Percentiles rank a stretch among this genome's conserved stretches.
These are phyloP conservation scores for Syzygium oleosum DNA, from an alignment of 345 rosid species.

Conservation along the genomic window DNA sequence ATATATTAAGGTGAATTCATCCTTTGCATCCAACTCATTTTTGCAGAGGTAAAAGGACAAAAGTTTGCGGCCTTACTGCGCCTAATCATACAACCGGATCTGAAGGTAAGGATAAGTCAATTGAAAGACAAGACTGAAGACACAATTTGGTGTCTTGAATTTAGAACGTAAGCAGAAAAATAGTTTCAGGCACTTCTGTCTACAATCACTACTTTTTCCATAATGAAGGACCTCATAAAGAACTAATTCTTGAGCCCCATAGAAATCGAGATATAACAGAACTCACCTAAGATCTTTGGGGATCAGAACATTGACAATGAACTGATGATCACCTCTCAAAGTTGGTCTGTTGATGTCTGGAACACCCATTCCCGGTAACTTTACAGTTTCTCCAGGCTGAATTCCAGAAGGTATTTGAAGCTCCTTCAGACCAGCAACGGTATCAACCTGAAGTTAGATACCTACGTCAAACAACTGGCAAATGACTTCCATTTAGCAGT, in stretches of 20 bases:
- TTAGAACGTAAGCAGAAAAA: not conserved
- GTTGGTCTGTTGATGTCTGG: slow-evolving; percentile 72
- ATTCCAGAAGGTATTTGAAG: slow-evolving; percentile 69
- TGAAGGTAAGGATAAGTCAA: not conserved
- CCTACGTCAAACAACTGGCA: not conserved
- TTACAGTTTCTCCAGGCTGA: slow-evolving; percentile 79
- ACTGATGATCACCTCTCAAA: slow-evolving; percentile 77
- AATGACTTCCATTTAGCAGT: not conserved
- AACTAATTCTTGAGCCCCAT: not conserved
- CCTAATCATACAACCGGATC: not conserved
- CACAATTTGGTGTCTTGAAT: not conserved
- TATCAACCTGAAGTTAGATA: slow-evolving; percentile 61
- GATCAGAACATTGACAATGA: slow-evolving; percentile 61
- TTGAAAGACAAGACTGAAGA: not conserved
- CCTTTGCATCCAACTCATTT: not conserved
- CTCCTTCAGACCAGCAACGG: slow-evolving; percentile 70
- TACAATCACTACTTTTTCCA: not conserved
- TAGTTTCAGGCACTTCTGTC: not conserved
- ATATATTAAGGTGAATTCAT: not conserved
- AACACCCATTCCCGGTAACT: slow-evolving; percentile 57
- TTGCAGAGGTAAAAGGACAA: not conserved
- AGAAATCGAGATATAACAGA: not conserved
- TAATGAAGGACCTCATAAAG: not conserved
- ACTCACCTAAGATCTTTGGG: slow-evolving; percentile 67
- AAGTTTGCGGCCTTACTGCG: not conserved